Percentiles rank a stretch among this genome's conserved stretches.
phyloP scores from a whole-genome alignment of 2,329 filamentous ascomycete genomes.

The Penicillium sp. region DNA sequence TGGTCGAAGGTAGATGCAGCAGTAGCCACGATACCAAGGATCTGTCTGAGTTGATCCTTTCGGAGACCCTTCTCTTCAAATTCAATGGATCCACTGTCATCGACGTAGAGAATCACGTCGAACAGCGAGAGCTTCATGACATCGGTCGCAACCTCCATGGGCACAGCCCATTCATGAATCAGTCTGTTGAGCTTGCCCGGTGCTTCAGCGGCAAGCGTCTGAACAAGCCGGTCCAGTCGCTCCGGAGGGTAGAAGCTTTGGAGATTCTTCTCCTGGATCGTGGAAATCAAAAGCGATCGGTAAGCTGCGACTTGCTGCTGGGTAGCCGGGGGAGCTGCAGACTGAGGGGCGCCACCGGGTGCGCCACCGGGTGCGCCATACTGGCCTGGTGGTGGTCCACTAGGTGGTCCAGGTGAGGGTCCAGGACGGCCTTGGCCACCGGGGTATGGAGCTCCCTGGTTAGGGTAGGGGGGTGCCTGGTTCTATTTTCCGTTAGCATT shows the following conservation, averaged over 20 bases:
- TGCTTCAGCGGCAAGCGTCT: constrained; percentile 34
- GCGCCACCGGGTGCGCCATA: constrained; percentile 32
- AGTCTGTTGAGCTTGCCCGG: constrained; percentile 54
- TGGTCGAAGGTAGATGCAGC: constrained; percentile 68
- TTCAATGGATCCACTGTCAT: constrained; percentile 69
- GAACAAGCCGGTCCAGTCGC: constrained; percentile 39
- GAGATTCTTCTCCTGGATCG: constrained; percentile 61
- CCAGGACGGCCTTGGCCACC: constrained; percentile 25
- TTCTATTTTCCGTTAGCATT: constrained; percentile 18
- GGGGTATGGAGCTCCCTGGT: constrained; percentile 36
- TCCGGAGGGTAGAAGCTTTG: constrained; percentile 60
- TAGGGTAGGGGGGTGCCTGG: constrained; percentile 25
- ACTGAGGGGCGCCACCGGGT: constrained; percentile 23
- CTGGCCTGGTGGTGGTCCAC: constrained; percentile 24
- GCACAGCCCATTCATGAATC: constrained; percentile 58
- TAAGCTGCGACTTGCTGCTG: constrained; percentile 56
- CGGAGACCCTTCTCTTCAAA: constrained; percentile 67
- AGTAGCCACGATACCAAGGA: constrained; percentile 62
- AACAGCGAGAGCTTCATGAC: constrained; percentile 63
- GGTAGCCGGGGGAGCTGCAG: constrained; percentile 42
- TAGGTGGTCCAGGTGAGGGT: constrained; percentile 29
- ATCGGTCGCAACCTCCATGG: constrained; percentile 61
- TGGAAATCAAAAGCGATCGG: constrained; percentile 55
- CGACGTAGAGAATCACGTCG: constrained; percentile 64
- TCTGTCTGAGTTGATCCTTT: constrained; percentile 65